These are phyloP conservation scores for Leccinum uliginosum DNA, from an alignment of 768 basidiomycete genomes.

Conservation along the genomic window DNA sequence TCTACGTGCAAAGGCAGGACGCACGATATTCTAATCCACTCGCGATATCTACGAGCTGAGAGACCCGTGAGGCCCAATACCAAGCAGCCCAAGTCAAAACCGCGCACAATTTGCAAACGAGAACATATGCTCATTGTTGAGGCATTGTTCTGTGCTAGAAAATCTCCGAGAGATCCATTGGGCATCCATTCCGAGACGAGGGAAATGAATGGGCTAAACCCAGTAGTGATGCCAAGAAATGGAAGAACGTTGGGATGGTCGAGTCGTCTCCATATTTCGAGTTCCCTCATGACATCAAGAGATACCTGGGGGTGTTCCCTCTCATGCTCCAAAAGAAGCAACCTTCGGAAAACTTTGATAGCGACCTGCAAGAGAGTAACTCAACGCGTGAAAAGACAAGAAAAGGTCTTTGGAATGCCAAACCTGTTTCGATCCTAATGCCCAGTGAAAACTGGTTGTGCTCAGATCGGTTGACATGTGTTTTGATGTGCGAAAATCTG, in stretches of 20 bases:
- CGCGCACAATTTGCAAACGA: constrained; percentile 9
- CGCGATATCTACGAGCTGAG: constrained; percentile 13
- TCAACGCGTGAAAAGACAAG: background rate
- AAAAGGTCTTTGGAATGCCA: background rate
- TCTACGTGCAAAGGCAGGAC: background rate
- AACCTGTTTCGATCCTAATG: background rate
- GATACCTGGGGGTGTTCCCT: background rate
- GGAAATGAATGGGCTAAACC: constrained; percentile 6
- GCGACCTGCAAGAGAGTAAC: constrained; percentile 5
- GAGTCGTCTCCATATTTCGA: constrained; percentile 15
- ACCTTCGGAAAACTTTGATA: constrained; percentile 9
- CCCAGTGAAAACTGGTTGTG: too few relatives aligned
- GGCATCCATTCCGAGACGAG: constrained; percentile 14
- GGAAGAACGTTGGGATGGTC: constrained; percentile 16
- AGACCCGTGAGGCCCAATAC: background rate
- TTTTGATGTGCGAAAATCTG: too few relatives aligned
- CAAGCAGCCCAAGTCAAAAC: background rate
- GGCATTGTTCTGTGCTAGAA: background rate
- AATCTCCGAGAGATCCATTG: constrained; percentile 4
- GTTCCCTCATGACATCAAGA: constrained; percentile 9
- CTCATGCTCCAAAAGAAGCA: background rate
- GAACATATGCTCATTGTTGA: background rate
- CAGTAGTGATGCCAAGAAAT: constrained; percentile 13
- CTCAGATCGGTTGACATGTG: too few relatives aligned
- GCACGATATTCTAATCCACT: constrained; percentile 14